Evolutionary conservation across 805 yeast genomes (phyloP).

Genomic region (Saccharomycopsis guyanensis): DNA sequence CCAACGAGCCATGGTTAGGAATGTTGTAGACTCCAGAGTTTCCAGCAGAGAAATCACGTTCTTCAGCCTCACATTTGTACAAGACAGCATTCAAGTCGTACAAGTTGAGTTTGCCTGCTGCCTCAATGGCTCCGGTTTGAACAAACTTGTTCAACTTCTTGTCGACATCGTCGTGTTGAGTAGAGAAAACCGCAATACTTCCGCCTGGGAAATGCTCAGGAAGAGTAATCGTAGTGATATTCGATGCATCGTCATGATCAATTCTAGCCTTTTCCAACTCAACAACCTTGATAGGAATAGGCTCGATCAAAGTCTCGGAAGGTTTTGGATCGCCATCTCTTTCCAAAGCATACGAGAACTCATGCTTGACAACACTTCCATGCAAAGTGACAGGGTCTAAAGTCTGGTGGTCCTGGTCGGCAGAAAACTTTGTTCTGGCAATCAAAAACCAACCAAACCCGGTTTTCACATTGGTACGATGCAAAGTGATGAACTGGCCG

Average conservation of each 20-base stretch:
- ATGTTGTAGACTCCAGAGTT: conserved; percentile 63
- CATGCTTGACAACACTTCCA: conserved; percentile 52
- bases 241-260: conserved; percentile 33
- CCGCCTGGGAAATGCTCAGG: conserved; percentile 78
- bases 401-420: conserved; percentile 38
- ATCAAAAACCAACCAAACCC: conserved; percentile 86
- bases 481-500: conserved; percentile 86
- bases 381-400: conserved; percentile 50
- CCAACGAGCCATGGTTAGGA: conserved; percentile 66
- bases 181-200: conserved; percentile 76
- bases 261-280: conserved; percentile 45
- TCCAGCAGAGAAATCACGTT: conserved; percentile 71
- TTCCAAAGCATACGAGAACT: conserved; percentile 50
- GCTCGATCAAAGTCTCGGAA: conserved; percentile 37
- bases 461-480: conserved; percentile 71
- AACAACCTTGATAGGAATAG: conserved; percentile 58
- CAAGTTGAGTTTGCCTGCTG: conserved; percentile 52
- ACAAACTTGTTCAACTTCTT: conserved; percentile 54
- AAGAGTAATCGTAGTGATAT: conserved; percentile 46
- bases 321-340: conserved; percentile 41
- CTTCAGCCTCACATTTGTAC: conserved; percentile 81
- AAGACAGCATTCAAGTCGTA: conserved; percentile 68
- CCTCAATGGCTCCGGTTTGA: conserved; percentile 71
- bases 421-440: conserved; percentile 72
- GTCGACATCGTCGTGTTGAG: conserved; percentile 61